A percentile compares a stretch with the other conserved stretches of the same genome.
Conservation (phyloP, 768 basidiomycete genomes). For the Russula vinacea region DNA sequence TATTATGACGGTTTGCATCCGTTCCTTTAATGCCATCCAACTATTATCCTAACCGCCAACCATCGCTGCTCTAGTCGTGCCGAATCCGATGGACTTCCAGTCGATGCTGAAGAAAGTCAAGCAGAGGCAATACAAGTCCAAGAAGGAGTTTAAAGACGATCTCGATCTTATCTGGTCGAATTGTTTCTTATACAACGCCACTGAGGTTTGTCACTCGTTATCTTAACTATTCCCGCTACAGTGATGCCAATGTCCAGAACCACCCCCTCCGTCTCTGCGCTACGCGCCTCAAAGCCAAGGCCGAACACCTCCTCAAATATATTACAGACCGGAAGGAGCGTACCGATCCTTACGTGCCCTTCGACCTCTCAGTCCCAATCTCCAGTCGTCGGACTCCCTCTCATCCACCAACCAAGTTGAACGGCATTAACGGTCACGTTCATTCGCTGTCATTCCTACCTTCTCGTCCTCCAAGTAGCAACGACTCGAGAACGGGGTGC, state of each 20-base stretch:
- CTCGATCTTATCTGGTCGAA: conserved; percentile 97
- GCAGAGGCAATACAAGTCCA: conserved; percentile 86
- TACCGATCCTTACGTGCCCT: conserved; percentile 63
- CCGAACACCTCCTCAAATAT: conserved; percentile 80
- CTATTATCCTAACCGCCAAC: not conserved
- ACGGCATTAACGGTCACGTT: conserved; percentile 45
- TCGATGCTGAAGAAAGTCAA: conserved; percentile 95
- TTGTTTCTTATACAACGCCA: conserved; percentile 87
- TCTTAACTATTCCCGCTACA: conserved; percentile 8
- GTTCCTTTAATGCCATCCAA: conserved; percentile 2
- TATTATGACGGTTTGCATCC: conserved; percentile 78
- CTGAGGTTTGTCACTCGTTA: conserved; percentile 59
- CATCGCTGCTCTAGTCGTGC: conserved; percentile 61
- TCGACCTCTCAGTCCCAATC: conserved; percentile 36
- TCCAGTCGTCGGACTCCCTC: conserved; percentile 34
- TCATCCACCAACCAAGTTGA: conserved; percentile 36
- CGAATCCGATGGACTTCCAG: conserved; percentile 92
- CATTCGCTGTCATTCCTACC: conserved; percentile 44
- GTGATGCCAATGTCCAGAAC: conserved; percentile 45
- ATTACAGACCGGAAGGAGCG: conserved; percentile 88
- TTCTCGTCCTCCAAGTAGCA: conserved; percentile 34
- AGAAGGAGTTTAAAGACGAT: conserved; percentile 90
- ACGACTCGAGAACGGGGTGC: conserved; percentile 24
- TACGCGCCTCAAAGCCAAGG: conserved; percentile 75
- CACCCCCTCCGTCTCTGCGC: conserved; percentile 87